A percentile compares a stretch with the other conserved stretches of the same genome.
phyloP scores from a whole-genome alignment of 257 asterid species.

The Cordia subcordata region DNA sequence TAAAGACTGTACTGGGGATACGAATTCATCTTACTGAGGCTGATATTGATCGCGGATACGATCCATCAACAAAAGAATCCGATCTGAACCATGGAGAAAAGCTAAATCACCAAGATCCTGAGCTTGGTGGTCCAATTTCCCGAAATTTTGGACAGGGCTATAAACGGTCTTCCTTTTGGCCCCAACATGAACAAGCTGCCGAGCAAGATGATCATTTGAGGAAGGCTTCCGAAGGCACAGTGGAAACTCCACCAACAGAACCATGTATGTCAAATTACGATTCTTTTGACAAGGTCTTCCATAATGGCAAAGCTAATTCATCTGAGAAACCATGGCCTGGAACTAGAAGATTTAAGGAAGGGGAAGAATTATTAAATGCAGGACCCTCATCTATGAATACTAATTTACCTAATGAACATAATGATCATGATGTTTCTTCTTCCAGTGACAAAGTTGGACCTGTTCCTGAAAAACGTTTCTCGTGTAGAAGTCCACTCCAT shows the following conservation, averaged over 20 bases:
- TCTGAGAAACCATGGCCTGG: constrained; percentile 10
- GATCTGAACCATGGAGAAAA: constrained; percentile 13
- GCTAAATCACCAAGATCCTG: constrained; percentile 15
- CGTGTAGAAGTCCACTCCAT: constrained; percentile 6
- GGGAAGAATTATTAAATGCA: constrained; percentile 19
- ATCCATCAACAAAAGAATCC: constrained; percentile 16
- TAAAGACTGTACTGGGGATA: constrained; percentile 8
- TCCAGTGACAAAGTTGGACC: constrained; percentile 11
- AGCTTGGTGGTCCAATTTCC: constrained; percentile 24
- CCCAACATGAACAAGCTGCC: constrained; percentile 10
- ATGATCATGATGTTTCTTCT: neutral
- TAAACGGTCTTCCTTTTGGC: constrained; percentile 12
- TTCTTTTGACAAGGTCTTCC: constrained; percentile 5
- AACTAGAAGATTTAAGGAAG: neutral
- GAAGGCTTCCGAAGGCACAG: constrained; percentile 9
- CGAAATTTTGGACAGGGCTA: constrained; percentile 11
- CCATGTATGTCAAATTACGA: constrained; percentile 16
- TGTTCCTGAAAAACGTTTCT: too few species aligned
- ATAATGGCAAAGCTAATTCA: constrained; percentile 16
- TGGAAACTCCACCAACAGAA: constrained; percentile 15
- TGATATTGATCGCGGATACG: constrained; percentile 10
- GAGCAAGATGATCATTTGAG: constrained; percentile 11
- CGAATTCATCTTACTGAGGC: constrained; percentile 4
- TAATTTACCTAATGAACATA: constrained; percentile 3
- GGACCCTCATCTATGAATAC: constrained; percentile 11